Evolutionary conservation across 768 basidiomycete species (phyloP).

Genomic region (Xanthoconium stramineum): DNA sequence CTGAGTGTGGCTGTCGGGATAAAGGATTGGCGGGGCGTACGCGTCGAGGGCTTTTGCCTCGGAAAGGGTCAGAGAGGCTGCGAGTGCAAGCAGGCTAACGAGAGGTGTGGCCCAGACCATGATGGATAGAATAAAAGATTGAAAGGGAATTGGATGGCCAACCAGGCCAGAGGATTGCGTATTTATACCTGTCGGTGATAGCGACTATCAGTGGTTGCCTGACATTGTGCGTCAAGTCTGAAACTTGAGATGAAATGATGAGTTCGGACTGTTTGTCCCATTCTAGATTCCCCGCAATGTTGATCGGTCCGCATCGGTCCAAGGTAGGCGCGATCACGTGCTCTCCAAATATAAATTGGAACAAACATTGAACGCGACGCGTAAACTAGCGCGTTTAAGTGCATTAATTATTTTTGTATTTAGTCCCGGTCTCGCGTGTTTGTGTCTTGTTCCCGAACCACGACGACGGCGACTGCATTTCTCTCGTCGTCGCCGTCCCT

Average conservation of each 20-base stretch:
- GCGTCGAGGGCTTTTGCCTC: conserved; percentile 18
- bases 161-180: not conserved
- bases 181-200: conserved; percentile 1
- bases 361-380: conserved; percentile 39
- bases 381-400: conserved; percentile 40
- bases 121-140: not conserved
- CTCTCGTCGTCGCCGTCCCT: conserved; percentile 13
- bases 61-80: conserved; percentile 9
- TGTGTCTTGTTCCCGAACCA: conserved; percentile 6
- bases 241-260: not conserved
- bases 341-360: conserved; percentile 8
- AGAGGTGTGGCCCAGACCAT: conserved; percentile 2
- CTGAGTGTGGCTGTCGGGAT: conserved; percentile 8
- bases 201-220: not conserved
- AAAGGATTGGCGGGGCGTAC: conserved; percentile 23
- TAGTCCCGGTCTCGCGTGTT: conserved; percentile 10
- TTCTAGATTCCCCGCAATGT: too few species aligned
- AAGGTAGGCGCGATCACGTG: conserved; percentile 15
- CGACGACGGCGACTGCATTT: conserved; percentile 20
- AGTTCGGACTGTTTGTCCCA: too few species aligned
- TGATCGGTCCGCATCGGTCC: too few species aligned
- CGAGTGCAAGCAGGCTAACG: conserved; percentile 9
- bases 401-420: conserved; percentile 28
- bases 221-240: not conserved
- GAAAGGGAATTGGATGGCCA: not conserved